Evolutionary conservation across 805 yeast genomes (phyloP).

Genomic region (Ogataea wickerhamii): DNA sequence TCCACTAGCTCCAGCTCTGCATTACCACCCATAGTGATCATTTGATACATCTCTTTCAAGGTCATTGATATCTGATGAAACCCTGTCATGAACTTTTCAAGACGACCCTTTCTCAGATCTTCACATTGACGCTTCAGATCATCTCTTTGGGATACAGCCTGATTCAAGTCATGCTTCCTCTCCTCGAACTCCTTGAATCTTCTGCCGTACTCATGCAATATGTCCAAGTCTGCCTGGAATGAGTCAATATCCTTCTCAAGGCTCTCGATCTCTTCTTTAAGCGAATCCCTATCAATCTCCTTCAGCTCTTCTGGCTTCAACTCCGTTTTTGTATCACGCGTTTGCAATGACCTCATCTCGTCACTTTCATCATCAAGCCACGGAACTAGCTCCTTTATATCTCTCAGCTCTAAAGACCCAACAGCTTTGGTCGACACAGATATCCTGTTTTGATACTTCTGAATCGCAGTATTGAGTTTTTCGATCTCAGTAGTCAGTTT

Average conservation of each 20-base stretch:
- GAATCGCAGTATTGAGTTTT: slow-evolving; percentile 42
- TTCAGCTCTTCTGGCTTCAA: slow-evolving; percentile 45
- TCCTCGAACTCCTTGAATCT: slow-evolving; percentile 61
- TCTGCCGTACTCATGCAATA: slow-evolving; percentile 70
- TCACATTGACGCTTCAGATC: slow-evolving; percentile 57
- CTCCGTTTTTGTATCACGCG: slow-evolving; percentile 35
- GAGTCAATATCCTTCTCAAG: slow-evolving; percentile 54
- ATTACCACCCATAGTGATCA: slow-evolving; percentile 99
- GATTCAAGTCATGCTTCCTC: slow-evolving; percentile 63
- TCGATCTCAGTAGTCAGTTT: slow-evolving; percentile 65
- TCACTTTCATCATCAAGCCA: slow-evolving; percentile 45
- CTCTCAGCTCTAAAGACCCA: slow-evolving; percentile 46
- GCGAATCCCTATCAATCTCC: slow-evolving; percentile 41
- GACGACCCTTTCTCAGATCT: slow-evolving; percentile 64
- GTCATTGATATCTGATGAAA: slow-evolving; percentile 82
- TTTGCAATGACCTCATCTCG: slow-evolving; percentile 16
- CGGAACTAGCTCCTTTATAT: slow-evolving; percentile 46
- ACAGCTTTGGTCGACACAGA: slow-evolving; percentile 40
- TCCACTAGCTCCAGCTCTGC: slow-evolving; percentile 96
- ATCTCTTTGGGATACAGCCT: slow-evolving; percentile 66
- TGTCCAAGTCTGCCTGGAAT: slow-evolving; percentile 65
- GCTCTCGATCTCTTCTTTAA: slow-evolving; percentile 50
- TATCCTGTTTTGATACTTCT: slow-evolving; percentile 38
- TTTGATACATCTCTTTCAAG: slow-evolving; percentile 93
- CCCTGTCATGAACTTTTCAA: slow-evolving; percentile 91